A percentile compares a stretch with the other conserved stretches of the same genome.
These are phyloP conservation scores for Cercospora beticola DNA, from an alignment of 2,329 filamentous ascomycete genomes.

Conservation along the genomic window DNA sequence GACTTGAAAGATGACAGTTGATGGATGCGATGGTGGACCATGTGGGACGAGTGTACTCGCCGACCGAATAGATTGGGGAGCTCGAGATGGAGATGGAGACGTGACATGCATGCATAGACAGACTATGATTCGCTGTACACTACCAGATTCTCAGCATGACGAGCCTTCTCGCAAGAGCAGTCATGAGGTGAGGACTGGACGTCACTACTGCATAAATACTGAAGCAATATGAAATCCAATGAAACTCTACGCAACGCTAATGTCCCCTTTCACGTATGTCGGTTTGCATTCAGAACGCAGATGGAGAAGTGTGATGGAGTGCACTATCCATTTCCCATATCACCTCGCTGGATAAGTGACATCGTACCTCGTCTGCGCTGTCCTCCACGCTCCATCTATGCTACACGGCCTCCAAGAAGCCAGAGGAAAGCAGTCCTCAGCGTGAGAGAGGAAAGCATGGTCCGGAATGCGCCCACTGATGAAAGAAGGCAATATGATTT, in stretches of 20 bases:
- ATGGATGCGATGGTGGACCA: background rate
- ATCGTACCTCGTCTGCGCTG: background rate
- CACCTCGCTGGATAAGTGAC: constrained; percentile 3
- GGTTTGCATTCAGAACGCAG: background rate
- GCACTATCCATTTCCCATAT: background rate
- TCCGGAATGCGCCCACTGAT: no score
- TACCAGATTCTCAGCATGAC: constrained; percentile 1
- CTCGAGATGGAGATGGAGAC: background rate
- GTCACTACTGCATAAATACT: constrained; percentile 5
- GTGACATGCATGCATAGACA: constrained; percentile 2
- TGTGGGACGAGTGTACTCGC: background rate
- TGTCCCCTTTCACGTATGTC: background rate
- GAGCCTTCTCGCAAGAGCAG: background rate
- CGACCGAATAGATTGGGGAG: background rate
- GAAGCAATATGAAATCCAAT: background rate
- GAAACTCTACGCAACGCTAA: background rate
- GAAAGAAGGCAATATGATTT: background rate
- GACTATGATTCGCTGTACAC: constrained; percentile 20
- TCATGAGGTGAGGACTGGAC: background rate
- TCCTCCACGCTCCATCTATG: background rate
- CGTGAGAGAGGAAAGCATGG: no score
- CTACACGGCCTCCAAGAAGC: background rate
- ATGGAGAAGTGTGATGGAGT: background rate
- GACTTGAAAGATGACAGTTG: background rate
- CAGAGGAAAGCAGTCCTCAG: background rate